Evolutionary conservation across 78 protist genomes (phyloP).

Genomic region (Dictyostelium brefeldianum): DNA sequence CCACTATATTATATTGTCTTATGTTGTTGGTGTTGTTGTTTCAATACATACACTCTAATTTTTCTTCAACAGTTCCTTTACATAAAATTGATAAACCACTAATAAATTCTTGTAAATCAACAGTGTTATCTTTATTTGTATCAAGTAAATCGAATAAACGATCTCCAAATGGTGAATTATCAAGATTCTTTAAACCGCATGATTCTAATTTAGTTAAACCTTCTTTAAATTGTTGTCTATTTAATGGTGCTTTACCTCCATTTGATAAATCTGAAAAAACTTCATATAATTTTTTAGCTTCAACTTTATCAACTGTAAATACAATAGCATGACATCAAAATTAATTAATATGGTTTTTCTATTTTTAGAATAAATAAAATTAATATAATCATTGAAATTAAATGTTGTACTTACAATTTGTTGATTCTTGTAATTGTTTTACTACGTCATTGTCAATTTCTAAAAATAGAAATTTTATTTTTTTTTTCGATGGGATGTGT

Average conservation of each 20-base stretch:
- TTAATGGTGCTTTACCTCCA: conserved; percentile 74
- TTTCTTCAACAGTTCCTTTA: conserved; percentile 84
- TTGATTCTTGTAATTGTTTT: conserved; percentile 59
- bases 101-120: conserved; percentile 83
- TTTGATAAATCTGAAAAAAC: conserved; percentile 58
- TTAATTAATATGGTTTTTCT: background rate
- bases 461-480: background rate
- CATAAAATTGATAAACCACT: conserved; percentile 82
- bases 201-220: conserved; percentile 66
- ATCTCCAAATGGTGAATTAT: conserved; percentile 83
- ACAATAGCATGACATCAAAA: background rate
- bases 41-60: conserved; percentile 79
- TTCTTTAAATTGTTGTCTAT: conserved; percentile 56
- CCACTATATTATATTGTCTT: too few species aligned
- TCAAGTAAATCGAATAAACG: conserved; percentile 80
- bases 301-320: conserved; percentile 79
- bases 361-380: background rate
- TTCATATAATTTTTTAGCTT: conserved; percentile 77
- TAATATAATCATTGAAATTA: background rate
- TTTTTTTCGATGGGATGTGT: background rate
- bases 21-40: too few species aligned
- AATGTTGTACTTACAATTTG: conserved; percentile 72
- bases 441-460: conserved; percentile 58
- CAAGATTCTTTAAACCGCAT: conserved; percentile 84
- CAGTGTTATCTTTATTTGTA: conserved; percentile 70